Percentiles rank a stretch among this genome's conserved stretches.
Evolutionary conservation across 352 stramenopile genomes (phyloP).

Genomic region (Phytophthora ramorum): DNA sequence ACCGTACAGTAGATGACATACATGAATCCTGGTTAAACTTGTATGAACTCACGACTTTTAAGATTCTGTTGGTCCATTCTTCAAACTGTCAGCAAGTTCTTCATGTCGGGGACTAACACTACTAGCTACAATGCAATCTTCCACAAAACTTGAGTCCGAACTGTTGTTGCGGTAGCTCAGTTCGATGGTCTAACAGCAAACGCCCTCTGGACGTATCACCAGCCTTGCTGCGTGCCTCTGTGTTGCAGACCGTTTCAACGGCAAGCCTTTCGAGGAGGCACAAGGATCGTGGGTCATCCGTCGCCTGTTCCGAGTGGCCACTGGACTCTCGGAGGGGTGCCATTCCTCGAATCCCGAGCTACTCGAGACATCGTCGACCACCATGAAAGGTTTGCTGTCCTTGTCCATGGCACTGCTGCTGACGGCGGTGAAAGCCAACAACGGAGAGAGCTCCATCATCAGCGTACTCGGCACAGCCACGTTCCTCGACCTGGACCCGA

Average conservation of each 20-base stretch:
- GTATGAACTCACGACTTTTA: too few species aligned
- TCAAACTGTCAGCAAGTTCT: neutral
- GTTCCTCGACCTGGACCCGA: conserved; percentile 57
- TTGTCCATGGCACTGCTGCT: conserved; percentile 10
- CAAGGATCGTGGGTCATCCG: neutral
- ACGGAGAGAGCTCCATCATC: conserved; percentile 35
- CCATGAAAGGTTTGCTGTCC: conserved; percentile 18
- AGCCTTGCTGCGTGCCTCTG: neutral
- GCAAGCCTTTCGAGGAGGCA: neutral
- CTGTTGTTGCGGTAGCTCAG: too few species aligned
- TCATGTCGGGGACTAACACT: too few species aligned
- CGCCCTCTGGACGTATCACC: conserved; percentile 14
- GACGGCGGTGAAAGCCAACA: neutral
- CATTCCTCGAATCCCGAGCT: conserved; percentile 20
- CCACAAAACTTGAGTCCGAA: too few species aligned
- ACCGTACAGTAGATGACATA: neutral
- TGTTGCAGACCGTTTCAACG: neutral
- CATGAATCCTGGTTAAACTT: conserved; percentile 40
- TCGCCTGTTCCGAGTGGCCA: neutral
- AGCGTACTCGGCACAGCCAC: conserved; percentile 47
- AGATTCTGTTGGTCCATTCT: too few species aligned
- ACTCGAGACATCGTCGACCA: neutral
- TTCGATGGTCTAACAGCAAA: conserved; percentile 1
- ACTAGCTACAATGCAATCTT: too few species aligned
- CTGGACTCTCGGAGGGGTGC: neutral